Evolutionary conservation across 2,329 filamentous ascomycete species (phyloP).

Genomic region (Microascus cirrosus): DNA sequence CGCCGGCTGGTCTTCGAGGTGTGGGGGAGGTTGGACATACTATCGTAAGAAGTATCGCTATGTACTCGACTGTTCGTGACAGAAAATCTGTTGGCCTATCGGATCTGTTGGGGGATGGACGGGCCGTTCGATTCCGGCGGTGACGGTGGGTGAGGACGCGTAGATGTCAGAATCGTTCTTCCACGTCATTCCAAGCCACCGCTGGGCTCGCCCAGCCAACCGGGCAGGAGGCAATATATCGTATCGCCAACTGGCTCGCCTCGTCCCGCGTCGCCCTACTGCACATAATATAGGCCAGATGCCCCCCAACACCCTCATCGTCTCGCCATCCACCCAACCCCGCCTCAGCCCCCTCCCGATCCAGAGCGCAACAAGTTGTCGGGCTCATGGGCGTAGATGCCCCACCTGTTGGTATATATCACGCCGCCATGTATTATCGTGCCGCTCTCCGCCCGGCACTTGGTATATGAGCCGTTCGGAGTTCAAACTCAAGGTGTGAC

Average conservation of each 20-base stretch:
- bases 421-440: conserved; percentile 1
- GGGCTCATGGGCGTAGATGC: neutral
- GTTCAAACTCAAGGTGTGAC: neutral
- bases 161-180: neutral
- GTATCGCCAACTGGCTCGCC: neutral
- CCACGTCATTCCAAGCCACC: neutral
- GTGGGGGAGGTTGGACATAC: conserved; percentile 31
- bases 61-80: neutral
- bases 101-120: neutral
- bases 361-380: neutral
- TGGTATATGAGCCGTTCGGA: neutral
- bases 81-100: neutral
- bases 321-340: neutral
- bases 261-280: neutral
- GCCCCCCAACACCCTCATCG: neutral
- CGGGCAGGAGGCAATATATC: neutral
- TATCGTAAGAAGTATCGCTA: neutral
- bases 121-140: neutral
- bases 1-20: conserved; percentile 14
- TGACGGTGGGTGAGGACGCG: neutral
- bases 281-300: neutral
- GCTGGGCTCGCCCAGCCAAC: neutral
- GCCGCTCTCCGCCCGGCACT: neutral
- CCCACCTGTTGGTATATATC: conserved; percentile 1
- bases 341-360: neutral